phyloP scores from a whole-genome alignment of 768 basidiomycete species.

The Boletus coccyginus region DNA sequence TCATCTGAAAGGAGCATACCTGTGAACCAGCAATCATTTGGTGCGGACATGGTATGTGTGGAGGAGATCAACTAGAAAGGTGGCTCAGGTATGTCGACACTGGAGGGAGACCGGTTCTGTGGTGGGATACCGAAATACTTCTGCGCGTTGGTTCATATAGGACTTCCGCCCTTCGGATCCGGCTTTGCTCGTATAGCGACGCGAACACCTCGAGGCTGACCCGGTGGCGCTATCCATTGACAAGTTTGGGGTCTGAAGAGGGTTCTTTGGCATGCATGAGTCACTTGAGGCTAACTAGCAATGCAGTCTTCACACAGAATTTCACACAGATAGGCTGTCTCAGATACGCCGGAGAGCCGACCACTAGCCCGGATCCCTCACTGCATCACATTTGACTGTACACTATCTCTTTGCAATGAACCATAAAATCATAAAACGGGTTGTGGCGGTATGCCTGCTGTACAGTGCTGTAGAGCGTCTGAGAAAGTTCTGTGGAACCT shows the following conservation, averaged over 20 bases:
- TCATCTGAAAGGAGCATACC: not conserved
- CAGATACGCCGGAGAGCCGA: not conserved
- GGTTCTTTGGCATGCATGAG: not conserved
- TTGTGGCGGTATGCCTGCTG: not conserved
- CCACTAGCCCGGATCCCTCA: too few relatives aligned
- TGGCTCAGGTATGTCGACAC: not conserved
- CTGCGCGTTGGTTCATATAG: not conserved
- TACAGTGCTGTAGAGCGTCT: not conserved
- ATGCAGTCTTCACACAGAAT: not conserved
- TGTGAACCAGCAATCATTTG: not conserved
- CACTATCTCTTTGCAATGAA: not conserved
- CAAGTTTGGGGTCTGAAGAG: not conserved
- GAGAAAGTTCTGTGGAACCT: not conserved
- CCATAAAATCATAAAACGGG: not conserved
- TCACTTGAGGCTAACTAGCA: not conserved
- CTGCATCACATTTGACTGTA: not conserved
- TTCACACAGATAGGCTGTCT: too few relatives aligned
- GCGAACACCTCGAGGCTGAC: not conserved
- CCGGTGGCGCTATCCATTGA: not conserved
- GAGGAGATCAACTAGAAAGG: not conserved
- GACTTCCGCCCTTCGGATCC: not conserved
- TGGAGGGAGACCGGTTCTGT: not conserved
- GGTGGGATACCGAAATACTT: not conserved
- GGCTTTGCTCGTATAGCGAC: not conserved
- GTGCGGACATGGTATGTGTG: not conserved